These are phyloP conservation scores for Gomphus bonarii DNA, from an alignment of 1,284 basidiomycete species.

Conservation along the genomic window DNA sequence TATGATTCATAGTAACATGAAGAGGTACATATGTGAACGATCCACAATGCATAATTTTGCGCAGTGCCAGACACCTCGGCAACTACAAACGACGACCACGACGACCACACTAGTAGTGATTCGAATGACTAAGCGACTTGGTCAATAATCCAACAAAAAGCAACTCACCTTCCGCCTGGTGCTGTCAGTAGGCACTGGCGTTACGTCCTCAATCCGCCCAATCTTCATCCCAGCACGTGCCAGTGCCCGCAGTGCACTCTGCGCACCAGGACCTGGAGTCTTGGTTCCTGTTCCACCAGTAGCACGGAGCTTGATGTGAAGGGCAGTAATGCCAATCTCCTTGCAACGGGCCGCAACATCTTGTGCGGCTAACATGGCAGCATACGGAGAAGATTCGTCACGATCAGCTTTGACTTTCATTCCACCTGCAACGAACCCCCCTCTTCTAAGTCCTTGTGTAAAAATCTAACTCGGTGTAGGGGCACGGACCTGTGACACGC, in stretches of 20 bases:
- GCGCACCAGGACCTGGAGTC: slow-evolving; percentile 97
- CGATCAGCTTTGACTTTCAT: slow-evolving; percentile 99
- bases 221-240: slow-evolving; percentile 99
- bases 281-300: slow-evolving; percentile 99
- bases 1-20: slow-evolving; percentile 25
- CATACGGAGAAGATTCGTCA: slow-evolving; percentile 99
- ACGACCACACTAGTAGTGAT: slow-evolving; percentile 79
- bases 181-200: slow-evolving; percentile 94
- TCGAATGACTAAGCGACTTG: neutral
- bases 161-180: slow-evolving; percentile 83
- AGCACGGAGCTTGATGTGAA: slow-evolving; percentile 96
- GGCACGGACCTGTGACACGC: slow-evolving; percentile 89
- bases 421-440: slow-evolving; percentile 50
- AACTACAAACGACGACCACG: slow-evolving; percentile 95
- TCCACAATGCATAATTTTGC: slow-evolving; percentile 14
- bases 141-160: neutral
- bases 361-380: slow-evolving; percentile 98
- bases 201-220: slow-evolving; percentile 96
- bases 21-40: slow-evolving; percentile 27
- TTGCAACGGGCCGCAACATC: slow-evolving; percentile 95
- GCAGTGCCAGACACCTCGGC: neutral
- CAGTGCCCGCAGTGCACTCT: slow-evolving; percentile 95
- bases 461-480: neutral
- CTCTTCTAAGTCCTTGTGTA: neutral
- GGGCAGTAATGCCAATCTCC: slow-evolving; percentile 96